These are phyloP conservation scores for Cyclotella cryptica DNA, from an alignment of 108 stramenopile genomes.

Conservation along the genomic window DNA sequence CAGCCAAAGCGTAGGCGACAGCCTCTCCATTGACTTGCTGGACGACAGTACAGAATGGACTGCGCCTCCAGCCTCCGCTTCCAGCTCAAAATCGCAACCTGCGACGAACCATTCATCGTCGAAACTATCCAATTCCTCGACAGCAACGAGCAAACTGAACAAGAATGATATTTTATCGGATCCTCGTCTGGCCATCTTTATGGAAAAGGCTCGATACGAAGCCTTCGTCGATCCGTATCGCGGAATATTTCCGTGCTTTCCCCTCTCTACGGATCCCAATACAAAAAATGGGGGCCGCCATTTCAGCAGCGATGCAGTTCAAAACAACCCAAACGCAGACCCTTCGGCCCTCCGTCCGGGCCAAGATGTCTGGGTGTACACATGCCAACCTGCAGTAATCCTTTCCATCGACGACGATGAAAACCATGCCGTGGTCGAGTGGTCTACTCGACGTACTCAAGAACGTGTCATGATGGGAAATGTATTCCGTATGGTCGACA, in stretches of 20 bases:
- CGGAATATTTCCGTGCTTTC: conserved; percentile 53
- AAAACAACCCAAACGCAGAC: not conserved
- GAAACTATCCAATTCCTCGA: not conserved
- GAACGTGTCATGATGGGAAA: not conserved
- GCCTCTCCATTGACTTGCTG: too few species aligned
- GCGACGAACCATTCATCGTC: not conserved
- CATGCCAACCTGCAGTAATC: not conserved
- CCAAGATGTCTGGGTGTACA: not conserved
- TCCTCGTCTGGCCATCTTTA: conserved; percentile 10
- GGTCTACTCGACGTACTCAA: not conserved
- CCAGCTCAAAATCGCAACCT: not conserved
- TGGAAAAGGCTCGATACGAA: conserved; percentile 67
- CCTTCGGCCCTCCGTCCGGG: not conserved
- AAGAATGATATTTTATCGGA: conserved; percentile 23
- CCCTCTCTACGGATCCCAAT: not conserved
- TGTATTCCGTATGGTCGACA: not conserved
- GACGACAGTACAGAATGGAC: conserved; percentile 1
- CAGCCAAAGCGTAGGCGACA: too few species aligned
- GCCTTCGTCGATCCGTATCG: conserved; percentile 71
- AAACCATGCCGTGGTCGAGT: not conserved
- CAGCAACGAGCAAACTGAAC: too few species aligned
- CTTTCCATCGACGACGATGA: not conserved
- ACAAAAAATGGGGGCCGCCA: not conserved
- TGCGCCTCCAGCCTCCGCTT: not conserved
- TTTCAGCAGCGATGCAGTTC: too few species aligned